Conservation (phyloP, 768 basidiomycete species). For the Ramaria sp. region DNA sequence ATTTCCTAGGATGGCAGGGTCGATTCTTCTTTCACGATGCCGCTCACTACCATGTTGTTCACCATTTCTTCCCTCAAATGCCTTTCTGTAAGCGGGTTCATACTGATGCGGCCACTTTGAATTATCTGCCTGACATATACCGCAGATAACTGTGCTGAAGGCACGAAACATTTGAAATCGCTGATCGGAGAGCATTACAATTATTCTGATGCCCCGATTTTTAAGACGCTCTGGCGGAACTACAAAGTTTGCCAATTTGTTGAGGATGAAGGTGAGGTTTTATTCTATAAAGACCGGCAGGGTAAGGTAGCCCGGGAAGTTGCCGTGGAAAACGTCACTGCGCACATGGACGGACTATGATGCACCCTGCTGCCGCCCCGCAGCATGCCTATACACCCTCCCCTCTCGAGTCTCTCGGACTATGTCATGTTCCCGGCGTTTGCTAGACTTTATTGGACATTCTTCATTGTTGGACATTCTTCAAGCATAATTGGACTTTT, state of each 20-base stretch:
- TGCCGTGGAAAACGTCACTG: no score
- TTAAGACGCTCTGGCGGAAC: conserved; percentile 47
- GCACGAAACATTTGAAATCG: conserved; percentile 41
- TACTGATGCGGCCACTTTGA: conserved; percentile 11
- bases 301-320: no score
- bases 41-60: conserved; percentile 52
- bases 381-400: no score
- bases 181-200: conserved; percentile 43
- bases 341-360: no score
- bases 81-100: conserved; percentile 41
- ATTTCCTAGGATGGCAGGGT: conserved; percentile 49
- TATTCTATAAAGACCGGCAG: conserved; percentile 8
- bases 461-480: no score
- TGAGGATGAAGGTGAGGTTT: conserved; percentile 39
- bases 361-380: no score
- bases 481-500: no score
- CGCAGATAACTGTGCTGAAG: conserved; percentile 45
- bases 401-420: no score
- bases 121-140: conserved; percentile 11
- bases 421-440: no score
- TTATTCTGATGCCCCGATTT: conserved; percentile 31
- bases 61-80: conserved; percentile 51
- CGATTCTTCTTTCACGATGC: conserved; percentile 56
- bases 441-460: no score
- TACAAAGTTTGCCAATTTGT: conserved; percentile 54